Conservation (phyloP, 345 rosid genomes). For the Cardiospermum halicacabum region DNA sequence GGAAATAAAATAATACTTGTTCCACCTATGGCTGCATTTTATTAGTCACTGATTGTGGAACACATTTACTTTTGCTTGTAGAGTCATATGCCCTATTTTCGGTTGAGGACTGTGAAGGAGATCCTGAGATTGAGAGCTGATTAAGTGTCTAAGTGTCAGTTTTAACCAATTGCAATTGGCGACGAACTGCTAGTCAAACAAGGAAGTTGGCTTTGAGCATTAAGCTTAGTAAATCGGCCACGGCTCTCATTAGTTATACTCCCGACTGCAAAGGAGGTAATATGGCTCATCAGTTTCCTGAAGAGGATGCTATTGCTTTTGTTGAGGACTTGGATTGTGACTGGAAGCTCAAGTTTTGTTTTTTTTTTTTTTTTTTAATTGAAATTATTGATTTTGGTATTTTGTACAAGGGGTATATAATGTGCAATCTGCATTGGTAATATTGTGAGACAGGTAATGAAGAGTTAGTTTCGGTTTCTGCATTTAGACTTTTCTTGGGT, state of each 20-base stretch:
- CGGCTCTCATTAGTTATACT: not conserved
- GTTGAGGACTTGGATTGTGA: not conserved
- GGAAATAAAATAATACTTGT: not conserved
- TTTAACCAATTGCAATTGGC: not conserved
- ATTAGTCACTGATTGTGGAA: not conserved
- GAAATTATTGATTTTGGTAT: not conserved
- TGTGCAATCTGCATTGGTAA: not conserved
- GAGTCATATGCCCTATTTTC: slow-evolving; percentile 94
- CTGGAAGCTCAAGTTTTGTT: not conserved
- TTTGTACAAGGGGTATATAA: slow-evolving; percentile 5
- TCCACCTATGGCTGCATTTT: not conserved
- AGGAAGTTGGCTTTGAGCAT: not conserved
- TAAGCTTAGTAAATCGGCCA: not conserved
- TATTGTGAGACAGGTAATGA: not conserved
- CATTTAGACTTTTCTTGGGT: not conserved
- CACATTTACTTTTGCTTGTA: slow-evolving; percentile 22
- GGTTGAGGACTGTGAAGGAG: slow-evolving; percentile 86
- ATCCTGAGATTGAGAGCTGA: slow-evolving; percentile 82
- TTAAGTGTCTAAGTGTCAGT: slow-evolving; percentile 37
- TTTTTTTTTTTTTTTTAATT: not conserved
- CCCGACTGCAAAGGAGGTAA: not conserved
- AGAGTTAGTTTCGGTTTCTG: slow-evolving; percentile 5
- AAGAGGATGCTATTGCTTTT: not conserved
- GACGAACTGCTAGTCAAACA: not conserved
- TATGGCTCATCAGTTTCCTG: not conserved